These are phyloP conservation scores for Cercis canadensis DNA, from an alignment of 306 rosid species.

Conservation along the genomic window DNA sequence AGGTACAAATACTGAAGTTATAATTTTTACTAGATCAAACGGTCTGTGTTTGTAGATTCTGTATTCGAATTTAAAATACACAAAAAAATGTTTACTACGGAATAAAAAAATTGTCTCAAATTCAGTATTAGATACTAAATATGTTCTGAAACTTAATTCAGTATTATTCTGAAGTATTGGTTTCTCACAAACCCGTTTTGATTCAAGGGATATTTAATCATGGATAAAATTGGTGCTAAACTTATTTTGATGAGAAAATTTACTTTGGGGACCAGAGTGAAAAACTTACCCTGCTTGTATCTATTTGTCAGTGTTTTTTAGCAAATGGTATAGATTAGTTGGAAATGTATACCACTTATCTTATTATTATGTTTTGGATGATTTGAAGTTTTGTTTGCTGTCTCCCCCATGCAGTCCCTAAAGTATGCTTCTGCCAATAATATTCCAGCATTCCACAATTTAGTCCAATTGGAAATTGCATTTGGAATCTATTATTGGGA, in stretches of 20 bases:
- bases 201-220: background rate
- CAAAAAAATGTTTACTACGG: too few species aligned
- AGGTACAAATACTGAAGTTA: too few species aligned
- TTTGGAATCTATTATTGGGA: conserved; percentile 34
- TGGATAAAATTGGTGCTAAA: background rate
- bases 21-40: too few species aligned
- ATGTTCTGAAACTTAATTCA: background rate
- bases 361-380: background rate
- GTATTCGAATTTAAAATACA: too few species aligned
- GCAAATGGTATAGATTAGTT: background rate
- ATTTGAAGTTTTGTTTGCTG: background rate
- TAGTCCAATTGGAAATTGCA: conserved; percentile 39
- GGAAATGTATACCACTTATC: background rate
- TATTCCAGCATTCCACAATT: conserved; percentile 36
- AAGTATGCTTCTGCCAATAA: conserved; percentile 18
- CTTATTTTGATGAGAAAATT: background rate
- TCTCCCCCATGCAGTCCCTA: conserved; percentile 35
- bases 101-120: background rate
- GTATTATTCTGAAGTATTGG: too few species aligned
- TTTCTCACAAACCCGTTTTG: background rate
- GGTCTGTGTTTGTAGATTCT: too few species aligned
- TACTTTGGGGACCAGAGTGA: too few species aligned
- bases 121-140: conserved; percentile 9
- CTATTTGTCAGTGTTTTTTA: too few species aligned
- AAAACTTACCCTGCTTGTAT: too few species aligned